Evolutionary conservation across 2,329 filamentous ascomycete species (phyloP).

Genomic region (Aspergillus quadricinctus): DNA sequence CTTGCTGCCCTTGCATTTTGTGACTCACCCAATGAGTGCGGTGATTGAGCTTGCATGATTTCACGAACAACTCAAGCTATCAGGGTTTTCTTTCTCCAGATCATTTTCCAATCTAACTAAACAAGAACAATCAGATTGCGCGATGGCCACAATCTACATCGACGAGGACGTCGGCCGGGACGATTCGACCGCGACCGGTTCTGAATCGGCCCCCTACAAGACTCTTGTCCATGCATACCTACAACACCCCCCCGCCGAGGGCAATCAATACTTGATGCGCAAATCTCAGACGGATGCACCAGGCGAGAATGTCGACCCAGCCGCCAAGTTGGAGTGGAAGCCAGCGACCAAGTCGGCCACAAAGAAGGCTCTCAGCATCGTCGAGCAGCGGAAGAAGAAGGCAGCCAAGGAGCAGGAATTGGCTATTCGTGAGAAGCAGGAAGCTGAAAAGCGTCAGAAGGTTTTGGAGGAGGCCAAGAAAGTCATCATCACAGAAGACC

Average conservation of each 20-base stretch:
- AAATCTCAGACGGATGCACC: slow-evolving; percentile 61
- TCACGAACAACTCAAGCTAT: not conserved
- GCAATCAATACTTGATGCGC: slow-evolving; percentile 62
- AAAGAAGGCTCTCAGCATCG: slow-evolving; percentile 76
- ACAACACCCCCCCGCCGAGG: slow-evolving; percentile 58
- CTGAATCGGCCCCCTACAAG: slow-evolving; percentile 74
- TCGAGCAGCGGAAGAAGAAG: slow-evolving; percentile 79
- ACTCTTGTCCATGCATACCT: slow-evolving; percentile 73
- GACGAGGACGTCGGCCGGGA: slow-evolving; percentile 77
- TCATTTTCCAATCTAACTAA: slow-evolving; percentile 1
- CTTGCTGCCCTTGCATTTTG: not conserved
- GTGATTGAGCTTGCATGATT: not conserved
- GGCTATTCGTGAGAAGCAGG: slow-evolving; percentile 67
- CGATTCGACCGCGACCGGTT: slow-evolving; percentile 61
- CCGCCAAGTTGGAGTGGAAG: slow-evolving; percentile 68
- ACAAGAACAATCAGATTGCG: not conserved
- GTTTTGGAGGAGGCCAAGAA: slow-evolving; percentile 80
- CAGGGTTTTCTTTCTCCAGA: not conserved
- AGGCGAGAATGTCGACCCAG: slow-evolving; percentile 60
- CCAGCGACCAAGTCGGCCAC: slow-evolving; percentile 75
- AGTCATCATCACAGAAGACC: slow-evolving; percentile 65
- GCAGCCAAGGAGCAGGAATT: slow-evolving; percentile 70
- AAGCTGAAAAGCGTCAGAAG: slow-evolving; percentile 64
- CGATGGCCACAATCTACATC: slow-evolving; percentile 59
- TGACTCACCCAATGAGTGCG: not conserved